Conservation (phyloP, 108 stramenopile genomes). For the Discostella pseudostelligera region DNA sequence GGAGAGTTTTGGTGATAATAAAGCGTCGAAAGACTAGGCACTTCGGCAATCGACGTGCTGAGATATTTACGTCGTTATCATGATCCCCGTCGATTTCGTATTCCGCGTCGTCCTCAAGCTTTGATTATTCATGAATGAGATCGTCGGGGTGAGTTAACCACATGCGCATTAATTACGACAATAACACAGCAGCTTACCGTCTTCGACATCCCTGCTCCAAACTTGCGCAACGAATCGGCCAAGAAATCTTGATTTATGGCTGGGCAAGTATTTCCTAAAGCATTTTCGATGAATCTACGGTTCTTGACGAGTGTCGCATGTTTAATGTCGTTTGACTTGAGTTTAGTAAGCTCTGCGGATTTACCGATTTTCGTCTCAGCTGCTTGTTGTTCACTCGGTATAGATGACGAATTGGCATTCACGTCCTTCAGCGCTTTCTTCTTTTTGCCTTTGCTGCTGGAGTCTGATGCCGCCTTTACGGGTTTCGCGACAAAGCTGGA, state of each 20-base stretch:
- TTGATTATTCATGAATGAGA: background rate
- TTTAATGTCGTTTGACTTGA: conserved; percentile 30
- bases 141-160: background rate
- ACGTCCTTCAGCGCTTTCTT: conserved; percentile 32
- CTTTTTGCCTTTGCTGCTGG: conserved; percentile 1
- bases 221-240: conserved; percentile 17
- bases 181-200: conserved; percentile 6
- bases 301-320: conserved; percentile 18
- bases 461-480: background rate
- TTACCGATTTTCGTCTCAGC: conserved; percentile 16
- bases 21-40: conserved; percentile 35
- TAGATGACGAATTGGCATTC: conserved; percentile 18
- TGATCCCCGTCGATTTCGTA: background rate
- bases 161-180: background rate
- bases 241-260: conserved; percentile 28
- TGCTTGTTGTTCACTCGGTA: background rate
- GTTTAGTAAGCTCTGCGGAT: background rate
- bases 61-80: background rate
- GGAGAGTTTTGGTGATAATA: conserved; percentile 31
- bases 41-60: conserved; percentile 12
- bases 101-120: conserved; percentile 5
- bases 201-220: conserved; percentile 14
- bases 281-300: conserved; percentile 25
- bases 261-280: conserved; percentile 15
- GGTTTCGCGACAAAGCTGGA: conserved; percentile 23